Evolutionary conservation across 2,329 filamentous ascomycete species (phyloP).

Genomic region (Penicillium sp.): DNA sequence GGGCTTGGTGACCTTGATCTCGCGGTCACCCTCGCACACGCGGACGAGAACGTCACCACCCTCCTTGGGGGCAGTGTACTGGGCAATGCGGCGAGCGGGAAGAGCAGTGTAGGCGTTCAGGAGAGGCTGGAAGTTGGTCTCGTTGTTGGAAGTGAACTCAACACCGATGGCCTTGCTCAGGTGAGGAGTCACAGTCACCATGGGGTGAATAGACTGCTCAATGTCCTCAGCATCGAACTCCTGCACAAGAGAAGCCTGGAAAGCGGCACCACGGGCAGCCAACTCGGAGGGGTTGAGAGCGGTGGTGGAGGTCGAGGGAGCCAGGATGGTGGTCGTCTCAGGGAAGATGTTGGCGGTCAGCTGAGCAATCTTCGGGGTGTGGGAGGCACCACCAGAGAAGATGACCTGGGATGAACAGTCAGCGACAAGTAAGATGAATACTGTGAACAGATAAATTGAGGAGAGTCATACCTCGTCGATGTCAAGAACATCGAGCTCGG

Average conservation of each 20-base stretch:
- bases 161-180: constrained; percentile 87
- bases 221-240: constrained; percentile 94
- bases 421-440: not conserved
- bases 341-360: constrained; percentile 82
- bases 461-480: constrained; percentile 66
- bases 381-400: constrained; percentile 85
- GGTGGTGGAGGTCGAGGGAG: constrained; percentile 73
- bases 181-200: constrained; percentile 92
- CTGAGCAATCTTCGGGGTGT: constrained; percentile 88
- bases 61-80: constrained; percentile 72
- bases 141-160: constrained; percentile 62
- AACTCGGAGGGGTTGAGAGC: constrained; percentile 95
- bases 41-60: constrained; percentile 88
- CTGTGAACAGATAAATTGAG: not conserved
- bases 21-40: constrained; percentile 81
- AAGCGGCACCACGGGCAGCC: constrained; percentile 82
- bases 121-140: constrained; percentile 76
- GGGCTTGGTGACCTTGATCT: constrained; percentile 91
- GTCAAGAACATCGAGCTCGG: constrained; percentile 86
- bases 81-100: constrained; percentile 80
- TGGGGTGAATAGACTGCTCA: constrained; percentile 91
- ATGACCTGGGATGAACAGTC: constrained; percentile 61
- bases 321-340: constrained; percentile 73
- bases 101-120: constrained; percentile 85
- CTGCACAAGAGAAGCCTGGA: constrained; percentile 91